A percentile compares a stretch with the other conserved stretches of the same genome.
These are phyloP conservation scores for Drechslerella coelobrocha DNA, from an alignment of 2,329 filamentous ascomycete species.

Conservation along the genomic window DNA sequence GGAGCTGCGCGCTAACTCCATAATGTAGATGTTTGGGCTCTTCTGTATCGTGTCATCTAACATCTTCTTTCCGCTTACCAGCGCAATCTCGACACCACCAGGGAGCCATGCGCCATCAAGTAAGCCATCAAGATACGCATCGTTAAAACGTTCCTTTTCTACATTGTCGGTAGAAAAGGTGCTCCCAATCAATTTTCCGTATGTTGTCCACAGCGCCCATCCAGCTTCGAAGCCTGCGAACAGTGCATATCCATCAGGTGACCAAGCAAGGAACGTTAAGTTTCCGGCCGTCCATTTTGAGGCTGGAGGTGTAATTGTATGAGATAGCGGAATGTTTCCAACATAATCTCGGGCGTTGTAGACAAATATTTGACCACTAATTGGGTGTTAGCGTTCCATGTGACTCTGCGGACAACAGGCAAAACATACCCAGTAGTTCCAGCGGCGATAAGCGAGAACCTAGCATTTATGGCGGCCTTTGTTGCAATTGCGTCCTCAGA, in stretches of 20 bases:
- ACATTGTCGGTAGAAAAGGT: conserved; percentile 78
- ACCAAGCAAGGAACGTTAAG: conserved; percentile 80
- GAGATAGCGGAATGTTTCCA: conserved; percentile 88
- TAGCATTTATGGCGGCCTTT: conserved; percentile 84
- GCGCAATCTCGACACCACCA: conserved; percentile 81
- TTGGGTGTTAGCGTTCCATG: conserved; percentile 12
- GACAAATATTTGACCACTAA: conserved; percentile 75
- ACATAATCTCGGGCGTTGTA: conserved; percentile 93
- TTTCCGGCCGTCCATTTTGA: conserved; percentile 72
- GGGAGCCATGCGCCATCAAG: conserved; percentile 83
- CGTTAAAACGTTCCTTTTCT: conserved; percentile 69
- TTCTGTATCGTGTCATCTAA: conserved; percentile 66
- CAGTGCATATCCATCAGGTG: conserved; percentile 92
- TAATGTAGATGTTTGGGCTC: conserved; percentile 75
- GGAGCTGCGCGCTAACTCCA: conserved; percentile 95
- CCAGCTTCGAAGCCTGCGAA: conserved; percentile 92
- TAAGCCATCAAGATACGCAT: conserved; percentile 84
- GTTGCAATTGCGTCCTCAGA: conserved; percentile 66
- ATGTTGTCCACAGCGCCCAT: conserved; percentile 97
- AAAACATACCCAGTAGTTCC: conserved; percentile 69
- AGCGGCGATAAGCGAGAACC: conserved; percentile 90
- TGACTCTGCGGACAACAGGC: background rate
- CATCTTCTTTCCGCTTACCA: conserved; percentile 59
- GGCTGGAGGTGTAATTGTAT: conserved; percentile 74
- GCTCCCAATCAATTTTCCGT: conserved; percentile 84